These are phyloP conservation scores for Asterella californica DNA, from an alignment of 225 moss, liverwort and hornwort genomes.

Conservation along the genomic window DNA sequence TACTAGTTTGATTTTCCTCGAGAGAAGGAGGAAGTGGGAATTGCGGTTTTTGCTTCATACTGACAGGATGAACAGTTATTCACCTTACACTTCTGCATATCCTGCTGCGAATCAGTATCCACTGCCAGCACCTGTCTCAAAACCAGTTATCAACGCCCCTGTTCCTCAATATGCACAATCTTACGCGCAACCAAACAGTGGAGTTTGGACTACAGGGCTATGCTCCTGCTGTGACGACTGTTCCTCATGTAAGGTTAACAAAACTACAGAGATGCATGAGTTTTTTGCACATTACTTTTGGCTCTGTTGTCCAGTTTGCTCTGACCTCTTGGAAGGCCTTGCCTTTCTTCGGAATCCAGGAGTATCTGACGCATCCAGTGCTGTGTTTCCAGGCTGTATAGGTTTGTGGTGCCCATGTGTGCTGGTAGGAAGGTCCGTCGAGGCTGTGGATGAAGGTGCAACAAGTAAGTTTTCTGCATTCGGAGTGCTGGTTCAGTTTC, in stretches of 20 bases:
- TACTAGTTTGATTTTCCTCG: too few relatives aligned
- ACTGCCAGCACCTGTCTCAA: too few relatives aligned
- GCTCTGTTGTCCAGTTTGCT: too few relatives aligned
- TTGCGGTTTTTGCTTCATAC: too few relatives aligned
- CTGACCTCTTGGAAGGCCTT: not conserved
- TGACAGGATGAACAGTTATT: too few relatives aligned
- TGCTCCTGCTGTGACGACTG: constrained; percentile 20
- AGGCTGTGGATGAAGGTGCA: constrained; percentile 23
- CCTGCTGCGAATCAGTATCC: too few relatives aligned
- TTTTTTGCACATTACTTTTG: not conserved
- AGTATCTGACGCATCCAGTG: not conserved
- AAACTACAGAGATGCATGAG: not conserved
- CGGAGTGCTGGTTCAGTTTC: not conserved
- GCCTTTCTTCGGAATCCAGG: not conserved
- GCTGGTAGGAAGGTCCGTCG: constrained; percentile 14
- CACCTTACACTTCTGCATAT: too few relatives aligned
- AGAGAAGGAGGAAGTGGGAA: too few relatives aligned
- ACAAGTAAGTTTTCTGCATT: constrained; percentile 20
- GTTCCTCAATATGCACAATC: not conserved
- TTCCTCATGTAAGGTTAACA: constrained; percentile 5
- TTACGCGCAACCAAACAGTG: constrained; percentile 6
- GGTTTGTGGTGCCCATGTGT: constrained; percentile 26
- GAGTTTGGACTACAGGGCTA: constrained; percentile 22
- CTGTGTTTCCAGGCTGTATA: constrained; percentile 11
- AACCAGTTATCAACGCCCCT: too few relatives aligned